Evolutionary conservation across 164 flowering plant species (phyloP), one percentile per base, ranked within the genome.

Genomic region (Annona squamosa): DNA sequence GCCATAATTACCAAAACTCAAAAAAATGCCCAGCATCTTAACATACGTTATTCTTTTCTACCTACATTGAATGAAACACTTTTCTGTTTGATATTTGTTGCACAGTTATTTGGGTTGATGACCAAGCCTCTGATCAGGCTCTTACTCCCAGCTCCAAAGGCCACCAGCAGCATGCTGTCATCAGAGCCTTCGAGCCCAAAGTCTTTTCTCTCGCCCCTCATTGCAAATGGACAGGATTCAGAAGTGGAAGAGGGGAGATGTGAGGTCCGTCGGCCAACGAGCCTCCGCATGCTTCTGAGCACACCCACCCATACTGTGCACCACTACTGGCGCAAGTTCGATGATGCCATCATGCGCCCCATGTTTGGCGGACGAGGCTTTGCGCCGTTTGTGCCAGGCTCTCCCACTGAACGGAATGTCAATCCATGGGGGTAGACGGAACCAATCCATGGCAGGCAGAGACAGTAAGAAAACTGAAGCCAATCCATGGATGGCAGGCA

Each of bases 331-430:
- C 87, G 94, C 65, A 92, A 81, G 74, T 94, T 94, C 56, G 98
- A 92, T 64, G 66, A 94, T 76, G 85, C 89, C 45, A 86, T 88
- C 85, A 94, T 94, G 97, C 81, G 96, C 6, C 98, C 97, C 0
- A 86, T 91, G 72, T 92, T 94, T 78, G 98, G 98, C 26, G 98
- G 98, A 0, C 79, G 97, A 17, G 97, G 98, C n/a, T 94, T 94
- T 81, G 88, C 84, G 1, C 96, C 91, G 2, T 85, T 75, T 63
- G 84, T 86, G 45, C 97, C 94, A 4, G 93, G 97, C 43, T 90
- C 98, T 13, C 98, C 98, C 26, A 86, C 84, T 0, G 97, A 90
- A 73, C 80, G 67, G 67, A 79, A 77, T 57, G 68, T 26, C 64
- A 78, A 12, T 63, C 78, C 79, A 69, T 80, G 85, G 82, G 70